A percentile compares a stretch with the other conserved stretches of the same genome.
phyloP scores from a whole-genome alignment of 2,329 filamentous ascomycete species.

The Uncinocarpus reesii region DNA sequence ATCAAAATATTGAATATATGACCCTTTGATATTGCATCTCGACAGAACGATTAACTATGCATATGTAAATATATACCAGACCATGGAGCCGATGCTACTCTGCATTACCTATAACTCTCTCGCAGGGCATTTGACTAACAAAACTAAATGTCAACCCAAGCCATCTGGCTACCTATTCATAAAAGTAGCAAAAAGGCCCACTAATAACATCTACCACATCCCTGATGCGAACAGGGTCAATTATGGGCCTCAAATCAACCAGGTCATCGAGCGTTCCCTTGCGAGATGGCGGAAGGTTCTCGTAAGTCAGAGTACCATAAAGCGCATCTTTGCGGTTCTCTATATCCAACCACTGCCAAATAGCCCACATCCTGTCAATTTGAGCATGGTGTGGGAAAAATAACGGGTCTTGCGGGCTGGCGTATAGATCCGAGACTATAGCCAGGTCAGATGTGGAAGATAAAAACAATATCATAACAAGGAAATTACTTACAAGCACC shows the following conservation, averaged over 20 bases:
- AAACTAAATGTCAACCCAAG: neutral
- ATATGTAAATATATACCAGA: no score
- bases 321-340: conserved; percentile 10
- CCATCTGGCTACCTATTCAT: conserved; percentile 11
- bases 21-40: no score
- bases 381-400: conserved; percentile 21
- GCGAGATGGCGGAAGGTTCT: conserved; percentile 17
- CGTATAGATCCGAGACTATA: conserved; percentile 16
- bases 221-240: conserved; percentile 13
- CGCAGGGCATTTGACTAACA: no score
- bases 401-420: conserved; percentile 18
- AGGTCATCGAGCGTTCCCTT: conserved; percentile 23
- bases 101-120: no score
- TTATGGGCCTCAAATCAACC: conserved; percentile 19
- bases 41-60: no score
- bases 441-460: neutral
- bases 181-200: conserved; percentile 23
- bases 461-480: neutral
- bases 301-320: conserved; percentile 14
- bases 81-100: no score
- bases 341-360: conserved; percentile 20
- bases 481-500: conserved; percentile 12
- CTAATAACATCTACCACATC: conserved; percentile 20
- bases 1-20: no score
- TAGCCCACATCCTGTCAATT: conserved; percentile 20